phyloP scores from a whole-genome alignment of 2,329 filamentous ascomycete species.

The Pochonia chlamydosporia region DNA sequence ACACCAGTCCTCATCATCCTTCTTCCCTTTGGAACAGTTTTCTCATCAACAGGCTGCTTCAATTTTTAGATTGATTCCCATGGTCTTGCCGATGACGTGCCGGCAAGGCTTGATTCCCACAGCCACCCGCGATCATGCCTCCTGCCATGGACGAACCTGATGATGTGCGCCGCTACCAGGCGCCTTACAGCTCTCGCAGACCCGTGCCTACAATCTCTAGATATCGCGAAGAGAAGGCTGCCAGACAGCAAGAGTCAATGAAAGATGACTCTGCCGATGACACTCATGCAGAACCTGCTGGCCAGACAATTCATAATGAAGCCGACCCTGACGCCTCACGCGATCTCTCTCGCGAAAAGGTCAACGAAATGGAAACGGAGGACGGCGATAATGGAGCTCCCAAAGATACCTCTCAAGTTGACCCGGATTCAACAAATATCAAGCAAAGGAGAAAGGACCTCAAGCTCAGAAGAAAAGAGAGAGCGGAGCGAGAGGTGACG shows the following conservation, averaged over 20 bases:
- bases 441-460: conserved; percentile 43
- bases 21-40: not conserved
- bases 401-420: conserved; percentile 31
- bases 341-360: conserved; percentile 2
- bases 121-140: conserved; percentile 22
- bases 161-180: conserved; percentile 29
- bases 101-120: not conserved
- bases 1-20: not conserved
- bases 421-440: conserved; percentile 31
- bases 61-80: not conserved
- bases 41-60: not conserved
- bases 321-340: not conserved
- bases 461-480: conserved; percentile 37
- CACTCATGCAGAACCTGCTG: not conserved
- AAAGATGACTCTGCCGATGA: conserved; percentile 20
- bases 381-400: conserved; percentile 15
- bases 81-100: not conserved
- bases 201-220: conserved; percentile 44
- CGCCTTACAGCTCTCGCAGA: conserved; percentile 35
- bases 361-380: conserved; percentile 9
- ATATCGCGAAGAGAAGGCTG: conserved; percentile 40
- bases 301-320: not conserved
- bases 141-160: conserved; percentile 30
- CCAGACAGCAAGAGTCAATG: conserved; percentile 34
- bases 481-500: conserved; percentile 57